Conservation (phyloP, 2,329 filamentous ascomycete species). For the Penicillium sclerotigenum region DNA sequence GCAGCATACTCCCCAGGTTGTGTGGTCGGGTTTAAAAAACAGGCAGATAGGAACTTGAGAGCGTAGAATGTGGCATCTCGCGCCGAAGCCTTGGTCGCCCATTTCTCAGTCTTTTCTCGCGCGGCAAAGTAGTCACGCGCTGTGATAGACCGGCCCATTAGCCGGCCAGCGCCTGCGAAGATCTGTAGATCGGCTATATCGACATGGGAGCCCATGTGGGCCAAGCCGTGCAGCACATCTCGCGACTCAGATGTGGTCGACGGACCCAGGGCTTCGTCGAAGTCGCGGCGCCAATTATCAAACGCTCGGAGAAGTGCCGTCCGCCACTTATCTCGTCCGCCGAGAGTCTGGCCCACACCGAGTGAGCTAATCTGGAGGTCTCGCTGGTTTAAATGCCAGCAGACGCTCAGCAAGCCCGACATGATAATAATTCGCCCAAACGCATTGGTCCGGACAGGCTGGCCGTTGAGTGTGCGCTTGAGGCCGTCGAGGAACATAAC, state of each 20-base stretch:
- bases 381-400: slow-evolving; percentile 96
- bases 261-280: slow-evolving; percentile 74
- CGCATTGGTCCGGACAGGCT: slow-evolving; percentile 82
- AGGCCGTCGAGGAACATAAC: slow-evolving; percentile 86
- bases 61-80: slow-evolving; percentile 92
- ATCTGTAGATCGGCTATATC: slow-evolving; percentile 98
- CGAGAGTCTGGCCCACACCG: slow-evolving; percentile 73
- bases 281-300: slow-evolving; percentile 89
- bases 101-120: slow-evolving; percentile 73
- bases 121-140: slow-evolving; percentile 75
- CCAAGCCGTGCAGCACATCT: slow-evolving; percentile 85
- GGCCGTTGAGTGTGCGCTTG: slow-evolving; percentile 81
- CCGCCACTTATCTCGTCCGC: slow-evolving; percentile 88
- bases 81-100: slow-evolving; percentile 84
- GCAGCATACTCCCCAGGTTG: slow-evolving; percentile 63
- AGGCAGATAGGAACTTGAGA: slow-evolving; percentile 77
- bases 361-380: slow-evolving; percentile 89
- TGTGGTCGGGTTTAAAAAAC: slow-evolving; percentile 57
- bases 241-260: slow-evolving; percentile 74
- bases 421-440: slow-evolving; percentile 93
- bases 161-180: slow-evolving; percentile 79
- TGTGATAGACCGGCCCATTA: slow-evolving; percentile 82
- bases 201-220: slow-evolving; percentile 97
- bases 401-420: slow-evolving; percentile 88
- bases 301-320: slow-evolving; percentile 81